Evolutionary conservation across 1,139 yeast species (phyloP), one percentile per base, ranked within the genome.

Genomic region (Candida smagusa): DNA sequence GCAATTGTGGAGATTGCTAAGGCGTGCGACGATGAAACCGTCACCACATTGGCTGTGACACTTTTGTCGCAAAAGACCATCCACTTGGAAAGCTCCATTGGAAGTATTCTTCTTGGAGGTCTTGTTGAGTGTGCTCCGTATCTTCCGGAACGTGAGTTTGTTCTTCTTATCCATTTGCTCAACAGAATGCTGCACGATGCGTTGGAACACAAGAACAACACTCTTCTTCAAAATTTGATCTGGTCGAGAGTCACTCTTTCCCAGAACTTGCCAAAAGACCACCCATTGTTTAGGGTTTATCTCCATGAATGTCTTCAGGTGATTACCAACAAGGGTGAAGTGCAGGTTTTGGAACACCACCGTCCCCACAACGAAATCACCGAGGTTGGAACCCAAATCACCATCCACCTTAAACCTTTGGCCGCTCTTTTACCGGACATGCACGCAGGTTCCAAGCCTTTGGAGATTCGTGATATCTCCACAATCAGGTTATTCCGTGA

Each of bases 261-360:
- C 0, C 56, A 58, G n/a, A 59, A 61, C 6, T 59, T 80, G 27
- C 48, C 52, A n/a, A 54, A 57, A 28, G 49, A 63, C 3, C 61
- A 65, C 33, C 80, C 79, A 5, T 63, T 81, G 29, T 86, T 70
- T 59, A 64, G 60, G 4, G 64, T 75, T 6, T 87, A 83, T 48
- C 65, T 92, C 46, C 72, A 71, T 31, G 92, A 85, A 46, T 59
- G 88, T 21, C 68, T 92, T 41, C 75, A 74, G 25, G 73, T 78
- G 2, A 83, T 89, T 36, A 76, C 87, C 28, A 71, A 84, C 31
- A 81, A 83, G 53, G 97, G 97, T 33, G 96, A 89, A 49, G 87
- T 84, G 13, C 87, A 79, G 47, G 84, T 74, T 37, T 70, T 77
- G 35, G 95, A 85, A 44, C 95, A 84, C 48, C 95, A 86, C 54